Conservation (phyloP, 148 eudicot species). For the Rhododendron ferrugineum region DNA sequence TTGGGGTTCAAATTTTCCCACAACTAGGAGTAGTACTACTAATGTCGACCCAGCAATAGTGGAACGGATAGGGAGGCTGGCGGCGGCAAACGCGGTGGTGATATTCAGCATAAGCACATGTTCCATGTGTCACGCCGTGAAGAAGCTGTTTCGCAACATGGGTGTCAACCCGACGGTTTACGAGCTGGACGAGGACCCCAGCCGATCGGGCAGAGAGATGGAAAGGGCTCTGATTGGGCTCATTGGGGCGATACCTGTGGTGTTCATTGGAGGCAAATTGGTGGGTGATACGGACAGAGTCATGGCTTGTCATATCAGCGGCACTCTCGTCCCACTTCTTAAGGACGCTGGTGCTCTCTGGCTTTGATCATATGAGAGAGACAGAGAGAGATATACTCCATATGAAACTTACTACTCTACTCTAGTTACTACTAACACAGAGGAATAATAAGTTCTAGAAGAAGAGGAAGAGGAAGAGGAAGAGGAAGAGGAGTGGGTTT, state of each 20-base stretch:
- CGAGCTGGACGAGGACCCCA: slow-evolving; percentile 1
- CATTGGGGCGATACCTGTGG: neutral
- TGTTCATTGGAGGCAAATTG: neutral
- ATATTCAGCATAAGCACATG: slow-evolving; percentile 1
- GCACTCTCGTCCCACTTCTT: neutral
- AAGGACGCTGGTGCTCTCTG: neutral
- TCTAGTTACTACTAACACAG: neutral
- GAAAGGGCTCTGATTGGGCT: neutral
- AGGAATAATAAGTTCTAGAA: neutral
- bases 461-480: neutral
- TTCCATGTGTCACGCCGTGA: neutral
- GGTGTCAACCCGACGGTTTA: neutral
- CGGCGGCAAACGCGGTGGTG: neutral
- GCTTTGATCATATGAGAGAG: neutral
- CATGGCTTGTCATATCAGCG: neutral
- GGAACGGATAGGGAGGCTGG: neutral
- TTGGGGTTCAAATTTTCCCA: neutral
- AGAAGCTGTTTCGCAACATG: slow-evolving; percentile 2
- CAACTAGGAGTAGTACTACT: neutral
- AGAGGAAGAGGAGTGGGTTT: neutral
- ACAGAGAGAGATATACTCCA: neutral
- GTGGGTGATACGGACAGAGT: neutral
- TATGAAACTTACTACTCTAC: too few relatives aligned
- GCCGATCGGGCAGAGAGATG: neutral
- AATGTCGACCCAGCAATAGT: neutral